Base-by-base conservation (phyloP, 306 rosid genomes). In the Acmispon strigosus region DNA sequence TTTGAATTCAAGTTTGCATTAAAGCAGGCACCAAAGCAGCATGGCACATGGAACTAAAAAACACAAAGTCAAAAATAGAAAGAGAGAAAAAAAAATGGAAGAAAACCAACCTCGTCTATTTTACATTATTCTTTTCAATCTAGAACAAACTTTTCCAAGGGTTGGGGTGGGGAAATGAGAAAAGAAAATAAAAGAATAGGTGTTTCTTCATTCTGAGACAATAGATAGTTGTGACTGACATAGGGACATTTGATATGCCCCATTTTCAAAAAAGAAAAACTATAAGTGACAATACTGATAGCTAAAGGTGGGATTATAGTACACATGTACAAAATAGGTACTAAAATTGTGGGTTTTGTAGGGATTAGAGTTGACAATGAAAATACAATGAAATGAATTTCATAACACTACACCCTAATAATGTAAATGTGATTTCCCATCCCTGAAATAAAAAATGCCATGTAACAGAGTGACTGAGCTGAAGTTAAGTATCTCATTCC, bases 171-270 rank as follows among this genome's bases (percentile, higher is more conserved):
- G 37, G 12, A 13, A 4, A 4, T 4, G 17, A 36, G 10, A 52
- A 53, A 4, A 43, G 7, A 53, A 13, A 6, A 41, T 13, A 10
- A 6, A 36, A 32, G 15, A 67, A 61, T 37, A 6, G 55, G 53
- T 62, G 53, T 62, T 69, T 69, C 70, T 57, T 36, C 34, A 62
- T 4, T 37, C 57, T 50, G 42, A 44, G 61, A 54, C 61, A 51
- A 12, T 6, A 4, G 13, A 42, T 11, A 52, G 62, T 37, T 37
- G 61, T 62, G 43, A 56, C 29, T 59, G 8, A 14, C 48, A 22
- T 22, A 1, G 24, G 24, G 24, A 3, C 24, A 69, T 19, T 13
- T 29, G 52, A 62, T 48, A 52, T 62, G 75, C 10, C 50, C 64
- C 34, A 12, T 47, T 56, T 57, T 34, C 14, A 53, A 39, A 54